A percentile compares a stretch with the other conserved stretches of the same genome.
These are phyloP conservation scores for Aspergillus steynii DNA, from an alignment of 495 filamentous ascomycete genomes.

Conservation along the genomic window DNA sequence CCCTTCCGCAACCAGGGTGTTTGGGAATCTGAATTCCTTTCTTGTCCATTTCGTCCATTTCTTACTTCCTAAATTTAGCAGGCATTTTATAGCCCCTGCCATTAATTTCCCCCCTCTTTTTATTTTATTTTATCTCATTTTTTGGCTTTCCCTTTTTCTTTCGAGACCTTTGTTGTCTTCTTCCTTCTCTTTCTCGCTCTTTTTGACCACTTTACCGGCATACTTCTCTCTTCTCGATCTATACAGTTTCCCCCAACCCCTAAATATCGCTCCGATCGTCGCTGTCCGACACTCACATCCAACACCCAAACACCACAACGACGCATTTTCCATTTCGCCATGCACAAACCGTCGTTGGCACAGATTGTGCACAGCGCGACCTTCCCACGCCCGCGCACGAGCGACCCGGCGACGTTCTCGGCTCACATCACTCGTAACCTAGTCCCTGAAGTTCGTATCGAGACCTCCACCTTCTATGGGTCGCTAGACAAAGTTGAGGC, in stretches of 20 bases:
- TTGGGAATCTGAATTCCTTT: slow-evolving; percentile 8
- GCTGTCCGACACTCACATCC: background rate
- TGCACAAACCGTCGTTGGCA: slow-evolving; percentile 61
- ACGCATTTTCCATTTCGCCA: slow-evolving; percentile 26
- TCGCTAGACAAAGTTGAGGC: slow-evolving; percentile 81
- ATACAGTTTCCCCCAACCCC: slow-evolving; percentile 7
- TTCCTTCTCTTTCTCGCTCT: slow-evolving; percentile 8
- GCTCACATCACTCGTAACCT: slow-evolving; percentile 64
- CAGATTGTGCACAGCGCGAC: slow-evolving; percentile 57
- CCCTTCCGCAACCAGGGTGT: slow-evolving; percentile 19
- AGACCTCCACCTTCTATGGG: slow-evolving; percentile 84
- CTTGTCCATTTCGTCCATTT: slow-evolving; percentile 7
- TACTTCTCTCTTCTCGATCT: slow-evolving; percentile 8
- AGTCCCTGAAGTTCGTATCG: slow-evolving; percentile 85
- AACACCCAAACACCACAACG: background rate
- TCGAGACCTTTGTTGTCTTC: background rate
- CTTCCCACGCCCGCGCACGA: slow-evolving; percentile 56
- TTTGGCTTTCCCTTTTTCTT: slow-evolving; percentile 12
- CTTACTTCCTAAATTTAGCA: slow-evolving; percentile 12
- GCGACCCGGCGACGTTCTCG: slow-evolving; percentile 57
- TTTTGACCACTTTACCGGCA: background rate
- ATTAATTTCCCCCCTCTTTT: slow-evolving; percentile 21
- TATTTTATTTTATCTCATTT: slow-evolving; percentile 7
- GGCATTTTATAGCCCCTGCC: slow-evolving; percentile 15
- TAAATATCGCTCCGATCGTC: background rate